phyloP scores from a whole-genome alignment of 116 monocot genomes.

The Cymodocea nodosa region DNA sequence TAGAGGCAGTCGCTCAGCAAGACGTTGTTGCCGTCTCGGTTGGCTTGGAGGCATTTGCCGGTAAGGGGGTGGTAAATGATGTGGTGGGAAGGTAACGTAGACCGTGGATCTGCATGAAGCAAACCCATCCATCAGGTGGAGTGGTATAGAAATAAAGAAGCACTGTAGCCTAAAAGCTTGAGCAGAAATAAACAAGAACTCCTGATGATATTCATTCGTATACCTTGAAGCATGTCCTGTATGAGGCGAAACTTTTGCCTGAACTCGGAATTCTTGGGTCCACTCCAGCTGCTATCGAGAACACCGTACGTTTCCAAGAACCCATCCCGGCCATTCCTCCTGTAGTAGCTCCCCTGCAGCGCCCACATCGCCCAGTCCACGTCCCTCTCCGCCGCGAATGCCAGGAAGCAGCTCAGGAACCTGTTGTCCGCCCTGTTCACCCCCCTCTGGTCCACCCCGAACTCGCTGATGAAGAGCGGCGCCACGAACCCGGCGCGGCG shows the following conservation, averaged over 20 bases:
- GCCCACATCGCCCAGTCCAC: constrained; percentile 68
- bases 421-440: constrained; percentile 28
- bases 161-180: background rate
- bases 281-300: constrained; percentile 11
- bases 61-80: constrained; percentile 34
- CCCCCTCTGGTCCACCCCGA: constrained; percentile 46
- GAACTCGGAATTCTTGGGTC: constrained; percentile 15
- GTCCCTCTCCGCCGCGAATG: constrained; percentile 44
- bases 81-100: constrained; percentile 5
- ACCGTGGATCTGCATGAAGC: constrained; percentile 19
- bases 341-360: constrained; percentile 54
- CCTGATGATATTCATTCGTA: too few relatives aligned
- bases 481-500: constrained; percentile 11
- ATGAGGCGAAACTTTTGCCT: constrained; percentile 10
- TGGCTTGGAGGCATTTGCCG: constrained; percentile 21
- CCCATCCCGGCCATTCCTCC: constrained; percentile 17
- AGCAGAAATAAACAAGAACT: background rate
- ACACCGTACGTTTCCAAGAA: constrained; percentile 23
- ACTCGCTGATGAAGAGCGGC: constrained; percentile 65
- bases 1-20: constrained; percentile 11
- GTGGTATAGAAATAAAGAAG: too few relatives aligned
- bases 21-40: background rate
- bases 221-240: constrained; percentile 18
- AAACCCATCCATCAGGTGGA: too few relatives aligned
- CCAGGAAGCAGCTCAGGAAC: constrained; percentile 40